Evolutionary conservation across 108 stramenopile genomes (phyloP).

Genomic region (Aureococcus anophagefferens): DNA sequence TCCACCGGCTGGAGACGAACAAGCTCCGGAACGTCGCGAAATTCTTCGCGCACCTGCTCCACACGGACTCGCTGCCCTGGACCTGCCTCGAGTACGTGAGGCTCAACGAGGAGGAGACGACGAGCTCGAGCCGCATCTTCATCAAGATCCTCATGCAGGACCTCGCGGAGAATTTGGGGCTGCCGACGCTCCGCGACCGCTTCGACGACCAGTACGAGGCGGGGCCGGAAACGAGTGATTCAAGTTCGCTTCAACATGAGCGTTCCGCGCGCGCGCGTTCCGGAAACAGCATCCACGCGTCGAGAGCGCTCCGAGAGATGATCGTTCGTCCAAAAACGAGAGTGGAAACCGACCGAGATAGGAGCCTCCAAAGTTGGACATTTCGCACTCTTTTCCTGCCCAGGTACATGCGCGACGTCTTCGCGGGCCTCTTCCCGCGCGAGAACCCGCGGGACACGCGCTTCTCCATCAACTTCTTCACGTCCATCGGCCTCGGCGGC

Average conservation of each 20-base stretch:
- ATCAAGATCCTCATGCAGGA: slow-evolving; percentile 94
- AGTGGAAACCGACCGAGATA: too few species aligned
- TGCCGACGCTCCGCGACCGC: slow-evolving; percentile 69
- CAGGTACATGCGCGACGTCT: slow-evolving; percentile 64
- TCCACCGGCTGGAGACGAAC: slow-evolving; percentile 96
- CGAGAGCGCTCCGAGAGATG: too few species aligned
- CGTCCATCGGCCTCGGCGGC: slow-evolving; percentile 90
- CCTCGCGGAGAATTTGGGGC: slow-evolving; percentile 88
- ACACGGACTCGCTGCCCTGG: slow-evolving; percentile 94
- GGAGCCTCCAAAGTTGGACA: too few species aligned
- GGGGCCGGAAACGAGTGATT: too few species aligned
- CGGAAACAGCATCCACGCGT: too few species aligned
- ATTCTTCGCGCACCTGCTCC: slow-evolving; percentile 92
- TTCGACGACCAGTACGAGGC: slow-evolving; percentile 54
- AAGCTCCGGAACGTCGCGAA: slow-evolving; percentile 97
- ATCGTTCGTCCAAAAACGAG: too few species aligned
- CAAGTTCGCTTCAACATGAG: too few species aligned
- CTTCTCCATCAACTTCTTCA: slow-evolving; percentile 98
- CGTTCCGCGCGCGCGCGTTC: too few species aligned
- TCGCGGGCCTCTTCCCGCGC: slow-evolving; percentile 84
- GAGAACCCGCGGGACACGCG: slow-evolving; percentile 89
- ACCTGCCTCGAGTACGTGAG: slow-evolving; percentile 73
- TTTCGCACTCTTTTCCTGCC: too few species aligned
- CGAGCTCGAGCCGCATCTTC: slow-evolving; percentile 90
- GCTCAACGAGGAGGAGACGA: slow-evolving; percentile 93